phyloP scores from a whole-genome alignment of 805 yeast species.

The Starmerella davenportii region DNA sequence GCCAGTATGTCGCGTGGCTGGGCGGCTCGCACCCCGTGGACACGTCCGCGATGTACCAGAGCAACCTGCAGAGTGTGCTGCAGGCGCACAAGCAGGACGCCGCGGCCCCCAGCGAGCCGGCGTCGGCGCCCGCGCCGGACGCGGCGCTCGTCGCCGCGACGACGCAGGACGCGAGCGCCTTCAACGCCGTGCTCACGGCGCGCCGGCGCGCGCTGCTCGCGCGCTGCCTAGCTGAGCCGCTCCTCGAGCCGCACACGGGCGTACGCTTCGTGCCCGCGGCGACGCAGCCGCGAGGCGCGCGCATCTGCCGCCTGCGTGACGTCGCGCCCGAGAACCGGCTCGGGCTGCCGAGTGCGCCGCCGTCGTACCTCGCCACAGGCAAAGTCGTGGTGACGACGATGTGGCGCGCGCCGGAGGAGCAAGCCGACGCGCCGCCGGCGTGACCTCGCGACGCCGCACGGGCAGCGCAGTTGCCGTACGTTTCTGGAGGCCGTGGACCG shows the following conservation, averaged over 20 bases:
- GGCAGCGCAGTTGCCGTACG: too few relatives aligned
- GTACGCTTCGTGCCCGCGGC: slow-evolving; percentile 49
- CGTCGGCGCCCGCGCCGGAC: slow-evolving; percentile 6
- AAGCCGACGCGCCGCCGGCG: slow-evolving; percentile 32
- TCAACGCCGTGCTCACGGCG: slow-evolving; percentile 42
- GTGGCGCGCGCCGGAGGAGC: slow-evolving; percentile 18
- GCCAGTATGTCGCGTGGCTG: slow-evolving; percentile 39
- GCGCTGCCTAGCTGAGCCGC: slow-evolving; percentile 9
- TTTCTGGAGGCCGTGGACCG: too few relatives aligned
- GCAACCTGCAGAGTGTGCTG: slow-evolving; percentile 21
- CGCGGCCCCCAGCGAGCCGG: background rate
- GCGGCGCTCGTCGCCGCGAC: slow-evolving; percentile 56
- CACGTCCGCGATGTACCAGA: slow-evolving; percentile 15
- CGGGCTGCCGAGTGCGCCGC: background rate
- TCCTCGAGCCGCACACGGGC: slow-evolving; percentile 72
- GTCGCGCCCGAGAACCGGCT: background rate
- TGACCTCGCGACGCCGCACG: too few relatives aligned
- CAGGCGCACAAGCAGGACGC: slow-evolving; percentile 6
- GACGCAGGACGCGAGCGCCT: slow-evolving; percentile 57
- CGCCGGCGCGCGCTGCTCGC: slow-evolving; percentile 33
- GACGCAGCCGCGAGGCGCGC: slow-evolving; percentile 50
- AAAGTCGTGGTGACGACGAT: slow-evolving; percentile 12
- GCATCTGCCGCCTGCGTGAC: background rate
- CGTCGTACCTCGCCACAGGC: background rate
- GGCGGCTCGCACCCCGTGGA: slow-evolving; percentile 31